These are phyloP conservation scores for Pseudogymnoascus sp. DNA, from an alignment of 2,329 filamentous ascomycete genomes.

Conservation along the genomic window DNA sequence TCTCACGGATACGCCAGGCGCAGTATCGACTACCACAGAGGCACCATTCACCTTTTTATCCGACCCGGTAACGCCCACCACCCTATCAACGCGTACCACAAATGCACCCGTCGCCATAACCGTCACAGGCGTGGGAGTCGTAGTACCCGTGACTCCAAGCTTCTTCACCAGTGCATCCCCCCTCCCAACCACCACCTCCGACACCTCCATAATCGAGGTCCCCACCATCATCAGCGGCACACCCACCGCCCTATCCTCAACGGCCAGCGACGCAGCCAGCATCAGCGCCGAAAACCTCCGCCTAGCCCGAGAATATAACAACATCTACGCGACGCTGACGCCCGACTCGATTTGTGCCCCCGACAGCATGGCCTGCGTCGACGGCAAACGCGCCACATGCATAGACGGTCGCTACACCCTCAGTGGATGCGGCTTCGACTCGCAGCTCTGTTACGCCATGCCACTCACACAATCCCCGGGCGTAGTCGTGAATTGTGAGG, in stretches of 20 bases:
- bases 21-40: neutral
- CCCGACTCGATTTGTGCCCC: constrained; percentile 38
- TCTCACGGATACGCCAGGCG: neutral
- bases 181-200: neutral
- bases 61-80: neutral
- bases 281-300: constrained; percentile 25
- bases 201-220: constrained; percentile 8
- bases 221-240: constrained; percentile 17
- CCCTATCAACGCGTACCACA: neutral
- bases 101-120: neutral
- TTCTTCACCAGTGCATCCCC: neutral
- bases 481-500: constrained; percentile 41
- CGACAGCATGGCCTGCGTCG: constrained; percentile 44
- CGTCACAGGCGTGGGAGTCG: neutral
- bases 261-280: constrained; percentile 13
- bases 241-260: constrained; percentile 17
- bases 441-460: constrained; percentile 39
- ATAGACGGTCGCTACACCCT: constrained; percentile 35
- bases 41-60: neutral
- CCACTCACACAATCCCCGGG: constrained; percentile 42
- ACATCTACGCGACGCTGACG: constrained; percentile 21
- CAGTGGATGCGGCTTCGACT: constrained; percentile 21
- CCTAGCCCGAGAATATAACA: constrained; percentile 22
- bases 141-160: neutral
- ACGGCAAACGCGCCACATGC: constrained; percentile 41